A percentile compares a stretch with the other conserved stretches of the same genome.
Conservation (phyloP, 1,284 basidiomycete species). For the Irpex sp. region DNA sequence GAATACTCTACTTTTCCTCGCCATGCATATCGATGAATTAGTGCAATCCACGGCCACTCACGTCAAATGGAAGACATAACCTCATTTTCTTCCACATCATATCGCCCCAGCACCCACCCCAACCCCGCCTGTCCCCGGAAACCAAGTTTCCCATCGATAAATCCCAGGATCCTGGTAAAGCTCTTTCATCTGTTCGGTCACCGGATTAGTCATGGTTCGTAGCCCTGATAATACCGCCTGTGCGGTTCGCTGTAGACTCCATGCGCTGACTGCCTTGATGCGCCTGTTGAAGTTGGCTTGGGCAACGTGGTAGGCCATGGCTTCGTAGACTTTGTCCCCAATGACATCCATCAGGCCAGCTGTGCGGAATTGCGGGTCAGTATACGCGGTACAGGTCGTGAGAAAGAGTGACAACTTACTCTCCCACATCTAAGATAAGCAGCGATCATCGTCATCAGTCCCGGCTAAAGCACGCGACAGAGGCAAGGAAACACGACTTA, state of each 20-base stretch:
- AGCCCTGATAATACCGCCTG: constrained; percentile 61
- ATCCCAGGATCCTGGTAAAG: constrained; percentile 30
- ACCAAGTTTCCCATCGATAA: constrained; percentile 17
- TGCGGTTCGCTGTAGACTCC: constrained; percentile 76
- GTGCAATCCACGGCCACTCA: too few relatives aligned
- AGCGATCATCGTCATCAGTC: constrained; percentile 15
- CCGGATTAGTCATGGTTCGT: constrained; percentile 53
- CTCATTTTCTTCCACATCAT: neutral
- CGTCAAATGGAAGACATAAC: too few relatives aligned
- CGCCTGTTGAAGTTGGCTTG: constrained; percentile 85
- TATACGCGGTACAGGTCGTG: neutral
- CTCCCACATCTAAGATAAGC: constrained; percentile 70
- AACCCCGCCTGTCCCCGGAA: constrained; percentile 8
- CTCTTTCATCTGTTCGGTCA: constrained; percentile 43
- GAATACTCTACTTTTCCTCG: neutral
- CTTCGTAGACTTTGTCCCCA: constrained; percentile 82
- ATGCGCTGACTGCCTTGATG: constrained; percentile 81
- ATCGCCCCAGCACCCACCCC: neutral
- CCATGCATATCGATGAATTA: neutral
- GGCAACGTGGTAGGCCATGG: constrained; percentile 88
- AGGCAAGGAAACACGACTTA: constrained; percentile 36
- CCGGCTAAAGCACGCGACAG: constrained; percentile 11
- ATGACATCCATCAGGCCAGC: constrained; percentile 83
- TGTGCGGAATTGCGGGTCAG: constrained; percentile 28
- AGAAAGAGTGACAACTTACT: constrained; percentile 45